Percentiles rank a stretch among this genome's conserved stretches.
Evolutionary conservation across 805 yeast species (phyloP).

Genomic region (Teunomyces barrocoloradensis): DNA sequence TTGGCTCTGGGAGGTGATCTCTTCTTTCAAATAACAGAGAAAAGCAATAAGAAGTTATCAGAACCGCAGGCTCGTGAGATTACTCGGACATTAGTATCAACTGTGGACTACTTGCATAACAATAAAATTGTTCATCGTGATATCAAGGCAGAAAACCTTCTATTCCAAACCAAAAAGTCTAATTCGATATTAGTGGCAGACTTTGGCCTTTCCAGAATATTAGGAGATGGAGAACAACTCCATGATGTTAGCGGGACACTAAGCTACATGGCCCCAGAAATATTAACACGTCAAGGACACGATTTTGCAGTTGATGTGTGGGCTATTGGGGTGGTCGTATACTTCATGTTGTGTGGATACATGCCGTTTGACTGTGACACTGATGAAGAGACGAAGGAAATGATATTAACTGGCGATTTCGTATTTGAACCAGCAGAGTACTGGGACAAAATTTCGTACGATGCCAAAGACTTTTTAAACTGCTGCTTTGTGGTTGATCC

Average conservation of each 20-base stretch:
- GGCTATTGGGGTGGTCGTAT: slow-evolving; percentile 73
- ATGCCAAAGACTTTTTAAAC: slow-evolving; percentile 59
- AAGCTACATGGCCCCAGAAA: slow-evolving; percentile 75
- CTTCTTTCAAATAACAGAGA: slow-evolving; percentile 52
- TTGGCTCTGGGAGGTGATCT: slow-evolving; percentile 68
- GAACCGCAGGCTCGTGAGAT: slow-evolving; percentile 51
- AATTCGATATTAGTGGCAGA: slow-evolving; percentile 49
- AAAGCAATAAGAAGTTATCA: slow-evolving; percentile 36
- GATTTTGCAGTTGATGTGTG: slow-evolving; percentile 64
- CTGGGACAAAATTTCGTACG: slow-evolving; percentile 49
- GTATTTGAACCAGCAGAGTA: slow-evolving; percentile 59
- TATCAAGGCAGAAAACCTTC: slow-evolving; percentile 67
- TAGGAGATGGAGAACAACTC: slow-evolving; percentile 27
- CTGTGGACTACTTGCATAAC: slow-evolving; percentile 55
- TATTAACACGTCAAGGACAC: slow-evolving; percentile 53
- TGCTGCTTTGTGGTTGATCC: slow-evolving; percentile 52
- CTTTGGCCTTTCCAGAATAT: slow-evolving; percentile 61
- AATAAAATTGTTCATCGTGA: slow-evolving; percentile 69
- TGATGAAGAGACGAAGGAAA: slow-evolving; percentile 63
- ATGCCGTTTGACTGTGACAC: slow-evolving; percentile 77
- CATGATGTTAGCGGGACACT: slow-evolving; percentile 64
- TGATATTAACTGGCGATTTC: slow-evolving; percentile 58
- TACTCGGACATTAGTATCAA: slow-evolving; percentile 49
- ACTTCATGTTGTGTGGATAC: slow-evolving; percentile 70
- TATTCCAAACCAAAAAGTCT: slow-evolving; percentile 41